A percentile compares a stretch with the other conserved stretches of the same genome.
Evolutionary conservation across 2,329 filamentous ascomycete genomes (phyloP).

Genomic region (Penicillium sp.): DNA sequence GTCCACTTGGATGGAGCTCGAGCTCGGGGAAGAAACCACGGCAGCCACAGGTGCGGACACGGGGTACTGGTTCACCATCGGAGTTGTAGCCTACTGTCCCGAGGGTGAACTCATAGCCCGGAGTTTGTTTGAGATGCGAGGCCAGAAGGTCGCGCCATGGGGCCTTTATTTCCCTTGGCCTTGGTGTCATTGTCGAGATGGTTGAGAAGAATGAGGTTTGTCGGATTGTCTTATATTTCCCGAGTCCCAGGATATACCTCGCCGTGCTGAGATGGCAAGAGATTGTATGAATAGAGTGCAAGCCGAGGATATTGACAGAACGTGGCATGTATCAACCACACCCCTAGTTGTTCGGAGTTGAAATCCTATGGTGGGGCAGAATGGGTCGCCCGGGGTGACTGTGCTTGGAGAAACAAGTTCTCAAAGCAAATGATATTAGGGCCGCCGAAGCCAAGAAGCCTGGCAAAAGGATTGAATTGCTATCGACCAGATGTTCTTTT

Average conservation of each 20-base stretch:
- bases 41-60: conserved; percentile 69
- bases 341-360: neutral
- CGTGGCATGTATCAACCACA: neutral
- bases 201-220: neutral
- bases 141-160: conserved; percentile 31
- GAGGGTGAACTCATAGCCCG: conserved; percentile 28
- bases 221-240: neutral
- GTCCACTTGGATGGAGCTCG: conserved; percentile 68
- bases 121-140: conserved; percentile 25
- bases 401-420: neutral
- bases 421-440: neutral
- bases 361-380: neutral
- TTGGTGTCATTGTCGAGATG: conserved; percentile 11
- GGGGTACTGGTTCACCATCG: conserved; percentile 25
- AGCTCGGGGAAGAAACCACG: conserved; percentile 76
- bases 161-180: conserved; percentile 9
- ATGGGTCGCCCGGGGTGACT: neutral
- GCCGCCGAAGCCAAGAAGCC: too few relatives aligned
- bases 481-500: neutral
- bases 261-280: conserved; percentile 2
- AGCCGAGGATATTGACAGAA: neutral
- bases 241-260: neutral
- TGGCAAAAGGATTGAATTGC: neutral
- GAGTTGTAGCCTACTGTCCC: conserved; percentile 23
- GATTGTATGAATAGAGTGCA: neutral